These are phyloP conservation scores for Boletus vinaceobasis DNA, from an alignment of 768 basidiomycete species.

Conservation along the genomic window DNA sequence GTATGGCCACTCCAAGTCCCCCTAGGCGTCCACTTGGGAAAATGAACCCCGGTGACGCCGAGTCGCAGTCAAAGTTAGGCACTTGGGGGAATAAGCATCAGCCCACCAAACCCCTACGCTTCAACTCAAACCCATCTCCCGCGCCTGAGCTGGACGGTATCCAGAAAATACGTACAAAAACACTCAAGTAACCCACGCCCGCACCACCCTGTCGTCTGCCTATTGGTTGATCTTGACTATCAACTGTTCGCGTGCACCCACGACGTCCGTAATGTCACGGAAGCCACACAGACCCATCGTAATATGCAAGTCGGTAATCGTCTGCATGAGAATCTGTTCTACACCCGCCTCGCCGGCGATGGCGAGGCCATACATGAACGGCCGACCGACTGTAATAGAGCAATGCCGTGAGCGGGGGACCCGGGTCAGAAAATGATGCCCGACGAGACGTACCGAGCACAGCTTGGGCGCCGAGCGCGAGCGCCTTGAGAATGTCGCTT, in stretches of 20 bases:
- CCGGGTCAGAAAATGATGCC: not conserved
- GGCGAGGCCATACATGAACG: slow-evolving; percentile 47
- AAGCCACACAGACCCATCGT: slow-evolving; percentile 44
- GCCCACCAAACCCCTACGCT: too few relatives aligned
- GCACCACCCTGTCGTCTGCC: not conserved
- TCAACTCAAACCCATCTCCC: not conserved
- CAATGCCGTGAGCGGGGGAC: not conserved
- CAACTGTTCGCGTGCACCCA: slow-evolving; percentile 35
- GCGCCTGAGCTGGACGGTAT: not conserved
- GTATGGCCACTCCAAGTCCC: too few relatives aligned
- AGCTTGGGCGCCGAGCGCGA: slow-evolving; percentile 55
- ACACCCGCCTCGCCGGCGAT: slow-evolving; percentile 48
- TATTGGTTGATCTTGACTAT: slow-evolving; percentile 24
- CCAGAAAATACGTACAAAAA: not conserved
- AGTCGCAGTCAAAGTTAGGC: not conserved
- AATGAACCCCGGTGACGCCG: not conserved
- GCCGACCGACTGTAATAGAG: slow-evolving; percentile 39
- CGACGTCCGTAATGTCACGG: slow-evolving; percentile 35
- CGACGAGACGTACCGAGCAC: slow-evolving; percentile 37
- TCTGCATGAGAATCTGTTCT: slow-evolving; percentile 43
- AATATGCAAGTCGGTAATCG: slow-evolving; percentile 42
- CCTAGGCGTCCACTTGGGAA: too few relatives aligned
- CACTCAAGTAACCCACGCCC: not conserved
- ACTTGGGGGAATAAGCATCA: not conserved
- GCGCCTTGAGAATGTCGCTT: slow-evolving; percentile 51